Conservation (phyloP, 768 basidiomycete species). For the Psilocybe azurescens region DNA sequence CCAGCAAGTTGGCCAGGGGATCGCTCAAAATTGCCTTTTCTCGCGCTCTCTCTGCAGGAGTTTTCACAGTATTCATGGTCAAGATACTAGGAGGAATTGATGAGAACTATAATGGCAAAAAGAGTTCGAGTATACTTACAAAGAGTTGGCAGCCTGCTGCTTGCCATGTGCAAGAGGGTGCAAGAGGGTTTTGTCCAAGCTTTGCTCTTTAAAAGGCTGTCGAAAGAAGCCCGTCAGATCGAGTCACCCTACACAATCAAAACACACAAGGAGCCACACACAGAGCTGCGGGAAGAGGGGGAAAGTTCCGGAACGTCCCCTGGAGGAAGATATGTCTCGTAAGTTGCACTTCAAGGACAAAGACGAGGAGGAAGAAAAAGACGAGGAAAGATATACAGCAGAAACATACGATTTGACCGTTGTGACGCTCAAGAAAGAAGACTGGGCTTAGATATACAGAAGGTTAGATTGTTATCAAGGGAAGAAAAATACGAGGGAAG, state of each 20-base stretch:
- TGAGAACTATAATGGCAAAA: constrained; percentile 4
- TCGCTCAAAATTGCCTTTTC: constrained; percentile 59
- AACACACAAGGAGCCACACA: constrained; percentile 20
- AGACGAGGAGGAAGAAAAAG: background rate
- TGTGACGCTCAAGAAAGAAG: background rate
- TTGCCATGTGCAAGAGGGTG: constrained; percentile 23
- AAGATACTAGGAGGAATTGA: constrained; percentile 9
- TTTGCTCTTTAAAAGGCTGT: background rate
- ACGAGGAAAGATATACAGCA: constrained; percentile 10
- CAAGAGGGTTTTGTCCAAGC: constrained; percentile 1
- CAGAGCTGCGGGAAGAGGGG: constrained; percentile 23
- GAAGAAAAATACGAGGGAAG: background rate
- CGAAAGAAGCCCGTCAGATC: background rate
- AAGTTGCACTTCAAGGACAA: constrained; percentile 4
- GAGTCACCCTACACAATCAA: constrained; percentile 6
- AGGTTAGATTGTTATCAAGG: background rate
- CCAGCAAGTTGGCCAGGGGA: constrained; percentile 55
- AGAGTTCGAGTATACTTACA: constrained; percentile 21
- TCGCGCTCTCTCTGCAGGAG: constrained; percentile 49
- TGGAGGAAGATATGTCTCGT: constrained; percentile 17
- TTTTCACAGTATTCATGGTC: constrained; percentile 26
- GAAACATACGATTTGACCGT: constrained; percentile 1
- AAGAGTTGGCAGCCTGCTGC: constrained; percentile 24
- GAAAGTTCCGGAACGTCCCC: constrained; percentile 18
- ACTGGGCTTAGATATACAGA: background rate